phyloP scores from a whole-genome alignment of 2,329 filamentous ascomycete species.

The Pyrenophora graminea region DNA sequence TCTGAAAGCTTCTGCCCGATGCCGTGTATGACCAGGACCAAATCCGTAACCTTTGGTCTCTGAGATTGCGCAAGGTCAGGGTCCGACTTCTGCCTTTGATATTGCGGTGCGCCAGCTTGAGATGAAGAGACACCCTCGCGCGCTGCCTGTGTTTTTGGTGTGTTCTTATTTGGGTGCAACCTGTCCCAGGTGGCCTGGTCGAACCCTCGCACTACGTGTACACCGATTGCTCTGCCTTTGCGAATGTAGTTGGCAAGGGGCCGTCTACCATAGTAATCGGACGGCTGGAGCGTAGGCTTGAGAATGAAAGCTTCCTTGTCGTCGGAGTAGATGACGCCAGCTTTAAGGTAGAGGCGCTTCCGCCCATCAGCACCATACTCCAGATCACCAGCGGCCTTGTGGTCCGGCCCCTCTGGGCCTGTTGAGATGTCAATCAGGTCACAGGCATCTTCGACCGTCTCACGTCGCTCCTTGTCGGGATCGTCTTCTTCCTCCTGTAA shows the following conservation, averaged over 20 bases:
- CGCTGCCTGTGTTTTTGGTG: slow-evolving; percentile 48
- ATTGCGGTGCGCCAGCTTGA: slow-evolving; percentile 49
- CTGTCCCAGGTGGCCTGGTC: slow-evolving; percentile 76
- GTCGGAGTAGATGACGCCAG: slow-evolving; percentile 87
- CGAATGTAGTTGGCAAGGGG: slow-evolving; percentile 80
- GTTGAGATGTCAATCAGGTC: slow-evolving; percentile 55
- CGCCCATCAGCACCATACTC: slow-evolving; percentile 50
- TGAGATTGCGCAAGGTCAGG: slow-evolving; percentile 66
- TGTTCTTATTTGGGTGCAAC: slow-evolving; percentile 62
- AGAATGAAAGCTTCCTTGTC: slow-evolving; percentile 77
- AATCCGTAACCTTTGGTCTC: slow-evolving; percentile 76
- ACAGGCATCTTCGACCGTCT: slow-evolving; percentile 51
- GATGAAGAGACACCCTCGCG: slow-evolving; percentile 52
- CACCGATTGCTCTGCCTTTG: slow-evolving; percentile 79
- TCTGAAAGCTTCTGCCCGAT: slow-evolving; percentile 97
- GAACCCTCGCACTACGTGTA: slow-evolving; percentile 89
- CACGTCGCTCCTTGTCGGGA: slow-evolving; percentile 50
- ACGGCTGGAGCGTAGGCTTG: slow-evolving; percentile 82
- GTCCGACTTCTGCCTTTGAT: slow-evolving; percentile 51
- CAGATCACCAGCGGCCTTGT: slow-evolving; percentile 53
- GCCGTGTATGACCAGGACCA: slow-evolving; percentile 89
- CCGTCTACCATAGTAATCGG: slow-evolving; percentile 78
- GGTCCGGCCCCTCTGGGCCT: slow-evolving; percentile 51
- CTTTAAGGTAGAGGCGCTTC: slow-evolving; percentile 68
- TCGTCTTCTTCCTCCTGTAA: slow-evolving; percentile 45